phyloP scores from a whole-genome alignment of 495 filamentous ascomycete genomes.

The Penicillium odoratum region DNA sequence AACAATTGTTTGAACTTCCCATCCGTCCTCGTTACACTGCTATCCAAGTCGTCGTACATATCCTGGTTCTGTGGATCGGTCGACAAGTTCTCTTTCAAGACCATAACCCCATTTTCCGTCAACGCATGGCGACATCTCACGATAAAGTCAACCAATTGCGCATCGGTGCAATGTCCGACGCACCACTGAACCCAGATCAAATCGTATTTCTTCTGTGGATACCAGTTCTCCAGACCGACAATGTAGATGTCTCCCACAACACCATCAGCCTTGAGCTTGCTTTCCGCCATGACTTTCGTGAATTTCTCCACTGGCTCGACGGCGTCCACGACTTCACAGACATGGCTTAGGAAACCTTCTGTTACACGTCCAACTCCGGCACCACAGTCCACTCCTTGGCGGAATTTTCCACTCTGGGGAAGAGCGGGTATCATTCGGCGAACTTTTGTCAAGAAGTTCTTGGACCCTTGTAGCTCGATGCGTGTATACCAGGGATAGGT shows the following conservation, averaged over 20 bases:
- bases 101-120: constrained; percentile 54
- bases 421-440: constrained; percentile 43
- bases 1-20: constrained; percentile 70
- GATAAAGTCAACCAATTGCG: constrained; percentile 68
- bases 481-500: constrained; percentile 72
- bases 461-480: constrained; percentile 75
- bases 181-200: constrained; percentile 85
- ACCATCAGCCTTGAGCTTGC: constrained; percentile 31
- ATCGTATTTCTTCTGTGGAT: constrained; percentile 56
- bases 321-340: constrained; percentile 55
- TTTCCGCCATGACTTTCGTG: constrained; percentile 33
- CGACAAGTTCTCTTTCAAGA: constrained; percentile 87
- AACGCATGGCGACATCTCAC: constrained; percentile 58
- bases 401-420: constrained; percentile 29
- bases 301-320: constrained; percentile 62
- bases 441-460: constrained; percentile 75
- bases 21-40: constrained; percentile 76
- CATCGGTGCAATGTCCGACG: constrained; percentile 84
- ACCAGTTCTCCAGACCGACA: constrained; percentile 74
- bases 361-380: constrained; percentile 66
- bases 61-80: constrained; percentile 57
- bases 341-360: constrained; percentile 52
- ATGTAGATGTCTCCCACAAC: constrained; percentile 65
- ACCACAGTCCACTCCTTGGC: constrained; percentile 56
- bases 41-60: constrained; percentile 76